phyloP scores from a whole-genome alignment of 208 protist genomes.

The Herpetomonas samuelpessoai region DNA sequence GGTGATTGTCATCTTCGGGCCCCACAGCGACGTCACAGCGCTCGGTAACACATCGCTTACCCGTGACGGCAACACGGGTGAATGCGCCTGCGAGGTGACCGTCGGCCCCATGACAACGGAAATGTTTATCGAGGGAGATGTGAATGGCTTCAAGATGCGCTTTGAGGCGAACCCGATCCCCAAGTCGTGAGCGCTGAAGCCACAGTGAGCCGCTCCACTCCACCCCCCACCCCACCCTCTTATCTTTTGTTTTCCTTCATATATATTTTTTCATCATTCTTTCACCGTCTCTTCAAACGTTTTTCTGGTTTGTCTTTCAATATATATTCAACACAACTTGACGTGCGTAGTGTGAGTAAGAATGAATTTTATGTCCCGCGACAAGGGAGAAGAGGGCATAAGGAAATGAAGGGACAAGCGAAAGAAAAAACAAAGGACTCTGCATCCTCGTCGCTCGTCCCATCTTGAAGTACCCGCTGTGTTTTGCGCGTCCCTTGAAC shows the following conservation, averaged over 20 bases:
- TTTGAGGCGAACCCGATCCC: slow-evolving; percentile 67
- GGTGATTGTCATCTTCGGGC: slow-evolving; percentile 70
- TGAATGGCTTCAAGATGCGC: slow-evolving; percentile 82
- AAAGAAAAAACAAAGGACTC: too few relatives aligned
- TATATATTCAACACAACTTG: slow-evolving; percentile 1
- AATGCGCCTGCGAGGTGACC: slow-evolving; percentile 61
- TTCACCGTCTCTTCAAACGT: slow-evolving; percentile 8
- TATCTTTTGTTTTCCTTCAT: background rate
- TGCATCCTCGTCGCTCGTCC: too few relatives aligned
- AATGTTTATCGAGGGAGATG: slow-evolving; percentile 75
- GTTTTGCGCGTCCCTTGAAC: too few relatives aligned
- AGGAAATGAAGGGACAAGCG: too few relatives aligned
- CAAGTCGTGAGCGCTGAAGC: slow-evolving; percentile 11
- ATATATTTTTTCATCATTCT: slow-evolving; percentile 4
- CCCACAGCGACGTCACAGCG: slow-evolving; percentile 60
- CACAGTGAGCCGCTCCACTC: background rate
- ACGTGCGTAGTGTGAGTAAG: too few relatives aligned
- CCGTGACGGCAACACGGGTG: slow-evolving; percentile 38
- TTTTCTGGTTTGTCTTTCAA: slow-evolving; percentile 9
- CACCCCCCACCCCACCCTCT: too few relatives aligned
- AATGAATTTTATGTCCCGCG: too few relatives aligned
- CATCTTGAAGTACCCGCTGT: too few relatives aligned
- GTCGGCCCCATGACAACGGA: slow-evolving; percentile 55
- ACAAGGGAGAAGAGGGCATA: too few relatives aligned
- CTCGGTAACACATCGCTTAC: slow-evolving; percentile 59